Evolutionary conservation across 352 stramenopile species (phyloP), one percentile per base, ranked within the genome.

Genomic region (Phytophthora pluvialis): DNA sequence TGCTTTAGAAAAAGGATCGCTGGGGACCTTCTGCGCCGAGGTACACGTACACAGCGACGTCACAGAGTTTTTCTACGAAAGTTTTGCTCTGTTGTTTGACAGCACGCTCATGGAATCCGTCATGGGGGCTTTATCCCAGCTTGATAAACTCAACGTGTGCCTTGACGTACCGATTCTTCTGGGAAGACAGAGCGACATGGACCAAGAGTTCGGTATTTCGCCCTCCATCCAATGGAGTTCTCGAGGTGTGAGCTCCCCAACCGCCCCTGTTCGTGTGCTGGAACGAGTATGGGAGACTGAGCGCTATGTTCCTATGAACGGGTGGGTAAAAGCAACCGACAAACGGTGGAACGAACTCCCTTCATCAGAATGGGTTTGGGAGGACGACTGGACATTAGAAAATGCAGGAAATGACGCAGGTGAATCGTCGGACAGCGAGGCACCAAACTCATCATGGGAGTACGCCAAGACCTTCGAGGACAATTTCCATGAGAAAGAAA

Each of bases 301-400:
- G 47, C 76, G 80, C 13, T 91, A 92, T 51, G 80, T 93, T 39
- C 81, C 83, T 12, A 81, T 90, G 13, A 81, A 88, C 21, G 83
- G 86, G 3, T 94, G 86, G 86, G 69, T 82, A 9, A 87, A 86
- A 60, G 67, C 73, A 13, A 72, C 73, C 0, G 75, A 88, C 58
- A 89, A 90, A 49, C 73, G 78, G 13, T 70, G 58, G 55, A 63
- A 81, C n/a, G 77, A 90, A 21, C 67, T 94, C 1, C 81, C 83
- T 40, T 91, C 83, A 7, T 91, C 81, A 3, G 86, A 94, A 60
- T 94, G 86, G 86, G 73, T 92, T 28, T 94, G 86, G 86, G 82
- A 90, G 60, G 82, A 75, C 39, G 81, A 91, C 3, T 94, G 86
- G 86, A 67, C 69, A 10, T 58, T 94, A 16, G 85, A 91, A 53